Conservation (phyloP, 345 rosid species). For the thale cress (Arabidopsis thaliana) region DNA sequence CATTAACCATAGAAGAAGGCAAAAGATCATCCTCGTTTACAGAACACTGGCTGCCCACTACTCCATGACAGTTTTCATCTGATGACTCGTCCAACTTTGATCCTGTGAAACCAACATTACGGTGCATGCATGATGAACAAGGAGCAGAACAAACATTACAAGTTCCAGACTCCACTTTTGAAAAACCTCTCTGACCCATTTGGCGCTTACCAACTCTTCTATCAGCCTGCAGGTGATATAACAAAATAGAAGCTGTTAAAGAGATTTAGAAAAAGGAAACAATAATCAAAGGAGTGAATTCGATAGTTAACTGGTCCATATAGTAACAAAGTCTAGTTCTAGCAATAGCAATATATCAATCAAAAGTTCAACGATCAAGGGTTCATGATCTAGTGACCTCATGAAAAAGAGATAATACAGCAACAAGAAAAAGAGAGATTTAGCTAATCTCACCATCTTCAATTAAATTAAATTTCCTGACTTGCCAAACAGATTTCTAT, state of each 20-base stretch:
- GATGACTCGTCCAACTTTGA: constrained; percentile 64
- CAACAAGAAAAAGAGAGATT: not conserved
- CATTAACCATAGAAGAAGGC: constrained; percentile 39
- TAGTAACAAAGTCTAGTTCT: constrained; percentile 5
- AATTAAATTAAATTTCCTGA: constrained; percentile 1
- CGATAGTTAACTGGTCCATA: not conserved
- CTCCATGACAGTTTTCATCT: constrained; percentile 64
- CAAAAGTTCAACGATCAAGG: not conserved
- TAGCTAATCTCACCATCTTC: constrained; percentile 42
- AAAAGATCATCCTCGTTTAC: constrained; percentile 54
- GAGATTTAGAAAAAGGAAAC: not conserved
- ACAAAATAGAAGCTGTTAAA: not conserved
- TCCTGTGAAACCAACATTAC: constrained; percentile 53
- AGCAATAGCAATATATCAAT: not conserved
- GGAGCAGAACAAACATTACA: constrained; percentile 82
- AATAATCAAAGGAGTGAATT: constrained; percentile 6
- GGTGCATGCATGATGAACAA: constrained; percentile 87
- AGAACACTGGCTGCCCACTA: constrained; percentile 65
- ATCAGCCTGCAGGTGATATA: constrained; percentile 42
- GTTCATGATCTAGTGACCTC: constrained; percentile 1
- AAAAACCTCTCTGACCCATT: constrained; percentile 51
- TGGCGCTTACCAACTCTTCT: constrained; percentile 41
- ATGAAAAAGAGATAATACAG: not conserved
- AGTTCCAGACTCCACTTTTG: constrained; percentile 72
- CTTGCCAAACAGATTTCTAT: constrained; percentile 13